Base-by-base conservation (phyloP, 2,329 filamentous ascomycete genomes). In the Hymenoscyphus fraxineus region DNA sequence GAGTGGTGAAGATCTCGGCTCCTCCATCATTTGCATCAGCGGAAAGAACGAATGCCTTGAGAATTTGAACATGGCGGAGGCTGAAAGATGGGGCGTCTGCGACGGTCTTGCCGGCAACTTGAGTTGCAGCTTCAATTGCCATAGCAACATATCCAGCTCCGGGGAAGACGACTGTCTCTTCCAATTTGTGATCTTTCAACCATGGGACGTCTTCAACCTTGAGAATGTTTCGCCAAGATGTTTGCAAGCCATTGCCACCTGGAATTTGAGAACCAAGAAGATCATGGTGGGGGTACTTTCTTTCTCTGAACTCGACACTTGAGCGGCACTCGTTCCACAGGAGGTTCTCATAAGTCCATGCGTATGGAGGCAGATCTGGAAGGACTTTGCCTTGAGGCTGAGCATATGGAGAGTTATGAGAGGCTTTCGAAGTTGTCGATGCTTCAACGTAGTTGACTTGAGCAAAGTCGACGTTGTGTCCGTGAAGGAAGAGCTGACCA, bases 291-390 rank as follows among this genome's bases (percentile, higher is more conserved):
- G 75, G 73, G 5, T 63, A 58, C 55, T 65, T 63, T 16, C 55
- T 55, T n/a, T 79, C 78, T 1, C 82, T 78, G 61, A 79, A 78
- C 16, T 79, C 77, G 9, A 72, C 69, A 19, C 80, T 80, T 2
- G 81, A 70, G 57, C 81, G 79, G 1, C 81, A 81, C 64, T 85
- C 83, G 63, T 80, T 77, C 82, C 82, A 85, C 68, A 83, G 82
- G 0, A 68, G 64, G 32, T 77, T 75, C 1, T 76, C 76, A 67
- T 83, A 81, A 55, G 83, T 79, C 80, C 82, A 84, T 0, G 78
- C 76, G 63, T 84, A 85, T 0, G 70, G 64, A 0, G 82, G 82
- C 0, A 80, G 63, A 65, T 69, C 64, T 38, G 62, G 69, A 40
- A 71, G 47, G n/a, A 65, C 54, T 59, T 40, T 59, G 39, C 55